Conservation (phyloP, 257 asterid species). For the Henckelia pumila region DNA sequence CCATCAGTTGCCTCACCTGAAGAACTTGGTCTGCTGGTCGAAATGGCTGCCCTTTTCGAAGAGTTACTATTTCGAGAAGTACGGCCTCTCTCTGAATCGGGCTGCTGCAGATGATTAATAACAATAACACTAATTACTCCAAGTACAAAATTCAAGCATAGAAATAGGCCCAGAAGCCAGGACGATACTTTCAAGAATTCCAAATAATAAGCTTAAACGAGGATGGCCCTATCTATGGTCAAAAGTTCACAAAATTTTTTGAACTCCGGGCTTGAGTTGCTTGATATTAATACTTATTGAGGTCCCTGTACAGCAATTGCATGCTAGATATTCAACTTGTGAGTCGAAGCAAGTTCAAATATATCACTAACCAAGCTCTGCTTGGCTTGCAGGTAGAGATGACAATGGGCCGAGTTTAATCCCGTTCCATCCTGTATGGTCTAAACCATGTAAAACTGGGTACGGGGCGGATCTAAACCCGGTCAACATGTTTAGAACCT, state of each 20-base stretch:
- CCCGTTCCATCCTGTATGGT: no score
- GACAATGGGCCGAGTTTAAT: no score
- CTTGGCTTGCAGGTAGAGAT: neutral
- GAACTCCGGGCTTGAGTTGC: neutral
- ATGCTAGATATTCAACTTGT: neutral
- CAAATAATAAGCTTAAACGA: no score
- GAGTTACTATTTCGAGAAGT: conserved; percentile 34
- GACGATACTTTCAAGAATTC: neutral
- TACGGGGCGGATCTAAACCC: no score
- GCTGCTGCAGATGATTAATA: conserved; percentile 32
- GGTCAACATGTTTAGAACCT: no score
- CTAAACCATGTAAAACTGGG: no score
- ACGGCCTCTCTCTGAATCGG: conserved; percentile 29
- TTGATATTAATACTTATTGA: neutral
- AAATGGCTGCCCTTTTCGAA: conserved; percentile 50
- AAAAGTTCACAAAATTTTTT: neutral
- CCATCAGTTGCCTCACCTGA: conserved; percentile 42
- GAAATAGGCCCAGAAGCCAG: no score
- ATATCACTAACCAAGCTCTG: neutral
- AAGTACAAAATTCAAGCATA: neutral
- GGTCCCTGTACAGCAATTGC: neutral
- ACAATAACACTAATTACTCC: neutral
- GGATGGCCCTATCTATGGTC: no score
- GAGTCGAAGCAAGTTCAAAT: neutral
- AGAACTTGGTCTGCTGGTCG: conserved; percentile 47